Conservation (phyloP, 257 asterid species). For the Fraxinus quadrangulata region DNA sequence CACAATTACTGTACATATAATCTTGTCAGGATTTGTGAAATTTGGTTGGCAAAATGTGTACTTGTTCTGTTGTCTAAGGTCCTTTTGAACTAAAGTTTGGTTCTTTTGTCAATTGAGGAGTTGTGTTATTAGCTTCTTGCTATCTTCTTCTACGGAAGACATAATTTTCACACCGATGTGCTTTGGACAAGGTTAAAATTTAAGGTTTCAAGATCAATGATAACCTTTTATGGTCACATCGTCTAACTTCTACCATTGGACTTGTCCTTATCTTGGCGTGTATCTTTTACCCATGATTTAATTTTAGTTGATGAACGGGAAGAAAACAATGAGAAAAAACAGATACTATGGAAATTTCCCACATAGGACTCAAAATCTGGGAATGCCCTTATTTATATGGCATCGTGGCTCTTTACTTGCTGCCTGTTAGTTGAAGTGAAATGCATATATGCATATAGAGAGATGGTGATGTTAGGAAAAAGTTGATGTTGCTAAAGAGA, state of each 20-base stretch:
- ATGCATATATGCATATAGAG: neutral
- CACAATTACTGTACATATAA: neutral
- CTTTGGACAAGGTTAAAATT: neutral
- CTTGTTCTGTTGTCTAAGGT: neutral
- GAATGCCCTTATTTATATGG: neutral
- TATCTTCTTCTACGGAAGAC: neutral
- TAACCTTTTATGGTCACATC: neutral
- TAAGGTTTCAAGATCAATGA: neutral
- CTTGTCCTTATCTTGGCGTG: neutral
- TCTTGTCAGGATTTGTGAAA: neutral
- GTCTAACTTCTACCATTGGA: neutral
- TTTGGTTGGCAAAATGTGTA: neutral
- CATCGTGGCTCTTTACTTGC: neutral
- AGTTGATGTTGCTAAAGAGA: neutral
- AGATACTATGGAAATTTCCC: neutral
- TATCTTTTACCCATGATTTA: neutral
- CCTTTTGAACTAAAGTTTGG: neutral
- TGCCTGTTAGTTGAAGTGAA: neutral
- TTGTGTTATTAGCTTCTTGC: neutral
- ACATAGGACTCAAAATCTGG: neutral
- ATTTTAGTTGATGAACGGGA: neutral
- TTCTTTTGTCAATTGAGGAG: neutral
- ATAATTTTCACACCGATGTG: neutral
- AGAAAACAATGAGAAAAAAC: neutral
- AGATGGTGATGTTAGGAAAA: neutral